phyloP scores from a whole-genome alignment of 148 eudicot species.

The Rhododendron ferrugineum region DNA sequence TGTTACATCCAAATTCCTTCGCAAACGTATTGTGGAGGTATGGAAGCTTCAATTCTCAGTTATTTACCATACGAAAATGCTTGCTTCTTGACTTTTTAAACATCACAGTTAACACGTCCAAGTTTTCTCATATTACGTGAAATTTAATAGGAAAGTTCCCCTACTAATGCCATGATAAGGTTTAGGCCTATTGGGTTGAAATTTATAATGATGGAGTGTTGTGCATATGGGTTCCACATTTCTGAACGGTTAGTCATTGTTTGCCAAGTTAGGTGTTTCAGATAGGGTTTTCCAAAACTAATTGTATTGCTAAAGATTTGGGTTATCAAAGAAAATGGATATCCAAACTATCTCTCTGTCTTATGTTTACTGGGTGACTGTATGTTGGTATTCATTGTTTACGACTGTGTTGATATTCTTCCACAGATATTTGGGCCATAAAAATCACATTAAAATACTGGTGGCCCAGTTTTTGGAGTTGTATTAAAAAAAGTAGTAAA shows the following conservation, averaged over 20 bases:
- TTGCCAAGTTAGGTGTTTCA: neutral
- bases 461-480: no score
- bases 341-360: neutral
- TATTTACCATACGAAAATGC: neutral
- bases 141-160: neutral
- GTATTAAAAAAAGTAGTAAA: no score
- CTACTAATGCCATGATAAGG: neutral
- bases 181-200: neutral
- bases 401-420: neutral
- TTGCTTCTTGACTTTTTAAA: neutral
- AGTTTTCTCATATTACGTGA: neutral
- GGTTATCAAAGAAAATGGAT: neutral
- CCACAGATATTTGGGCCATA: neutral
- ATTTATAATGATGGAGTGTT: neutral
- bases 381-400: neutral
- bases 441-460: no score
- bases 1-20: constrained; percentile 72
- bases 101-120: neutral
- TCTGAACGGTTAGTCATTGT: neutral
- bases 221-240: neutral
- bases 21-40: constrained; percentile 96
- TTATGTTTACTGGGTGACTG: neutral
- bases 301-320: neutral
- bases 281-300: neutral
- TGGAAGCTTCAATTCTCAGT: neutral